Base-by-base conservation (phyloP, 441 rosid species). In the Brassica balearica region DNA sequence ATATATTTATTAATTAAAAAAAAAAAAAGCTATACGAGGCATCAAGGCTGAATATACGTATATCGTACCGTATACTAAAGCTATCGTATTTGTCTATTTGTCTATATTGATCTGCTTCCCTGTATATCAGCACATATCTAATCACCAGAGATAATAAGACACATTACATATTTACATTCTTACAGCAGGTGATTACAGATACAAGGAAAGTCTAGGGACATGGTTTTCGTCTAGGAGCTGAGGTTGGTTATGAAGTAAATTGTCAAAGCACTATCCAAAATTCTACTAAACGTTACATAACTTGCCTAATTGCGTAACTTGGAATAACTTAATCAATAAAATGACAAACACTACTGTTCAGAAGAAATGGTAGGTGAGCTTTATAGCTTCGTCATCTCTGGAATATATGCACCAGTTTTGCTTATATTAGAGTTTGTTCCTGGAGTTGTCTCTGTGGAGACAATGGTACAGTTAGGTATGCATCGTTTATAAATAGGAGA, bases 381-480 rank as follows among this genome's bases (percentile, higher is more conserved):
- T 51, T 51, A 5, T 48, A 48, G 4, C 17, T 51, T 51, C 19
- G 20, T 1, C 58, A 51, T 51, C 19, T 51, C 19, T 1, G 58
- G 20, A 53, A 43, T 76, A 25, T 70, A 27, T 27, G 74, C 67
- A 15, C 65, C 69, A 25, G 11, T 15, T 56, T 75, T 17, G 65
- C 64, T 48, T 70, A 80, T 20, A 75, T 46, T 32, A 70, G 76
- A 76, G 86, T 85, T 81, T 88, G 92, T 66, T 88, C 93, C 64
- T 78, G 77, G 68, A 94, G 91, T 91, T 92, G 96, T 77, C 87
- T 92, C 95, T 94, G 95, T 71, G 78, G 84, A 81, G 56, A 6
- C 51, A 68, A 36, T 15, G 59, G 61, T 10, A 5, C 5, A 8
- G 63, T 84, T 61, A 76, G 73, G 34, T 68, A 62, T 41, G 65